Evolutionary conservation across 2,329 filamentous ascomycete genomes (phyloP).

Genomic region (Penicillium sp.): DNA sequence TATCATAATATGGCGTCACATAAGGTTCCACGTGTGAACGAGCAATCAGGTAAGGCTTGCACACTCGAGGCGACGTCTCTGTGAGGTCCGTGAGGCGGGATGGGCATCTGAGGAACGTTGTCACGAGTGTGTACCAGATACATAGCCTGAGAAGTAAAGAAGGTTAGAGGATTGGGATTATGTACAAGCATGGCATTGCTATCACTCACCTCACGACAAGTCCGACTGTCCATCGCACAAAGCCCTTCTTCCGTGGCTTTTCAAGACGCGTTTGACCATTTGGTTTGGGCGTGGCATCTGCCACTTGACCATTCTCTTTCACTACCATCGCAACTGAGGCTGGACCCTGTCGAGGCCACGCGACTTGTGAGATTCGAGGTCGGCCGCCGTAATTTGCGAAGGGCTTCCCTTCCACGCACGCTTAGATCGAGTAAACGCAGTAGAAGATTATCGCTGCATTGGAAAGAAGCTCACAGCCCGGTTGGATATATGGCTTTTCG

Average conservation of each 20-base stretch:
- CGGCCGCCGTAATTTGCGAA: slow-evolving; percentile 1
- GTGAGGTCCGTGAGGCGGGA: slow-evolving; percentile 64
- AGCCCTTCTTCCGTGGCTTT: slow-evolving; percentile 18
- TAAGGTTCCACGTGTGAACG: slow-evolving; percentile 69
- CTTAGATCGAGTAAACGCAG: background rate
- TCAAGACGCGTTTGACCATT: slow-evolving; percentile 7
- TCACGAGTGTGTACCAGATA: slow-evolving; percentile 83
- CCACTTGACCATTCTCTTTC: slow-evolving; percentile 26
- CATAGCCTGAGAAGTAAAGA: slow-evolving; percentile 55
- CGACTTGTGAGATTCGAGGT: slow-evolving; percentile 5
- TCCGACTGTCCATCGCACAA: slow-evolving; percentile 34
- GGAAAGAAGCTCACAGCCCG: background rate
- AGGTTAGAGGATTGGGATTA: slow-evolving; percentile 7
- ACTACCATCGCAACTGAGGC: slow-evolving; percentile 23
- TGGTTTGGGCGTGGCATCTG: slow-evolving; percentile 18
- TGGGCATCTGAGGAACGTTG: slow-evolving; percentile 79
- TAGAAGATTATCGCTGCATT: background rate
- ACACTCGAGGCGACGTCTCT: slow-evolving; percentile 70
- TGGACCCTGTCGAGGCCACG: slow-evolving; percentile 10
- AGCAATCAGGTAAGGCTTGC: slow-evolving; percentile 72
- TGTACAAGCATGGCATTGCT: slow-evolving; percentile 4
- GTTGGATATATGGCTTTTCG: background rate
- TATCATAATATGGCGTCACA: slow-evolving; percentile 78
- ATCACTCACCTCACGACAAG: slow-evolving; percentile 34
- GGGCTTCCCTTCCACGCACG: slow-evolving; percentile 1